Conservation (phyloP, 2,329 filamentous ascomycete genomes). For the Colletotrichum sp. region DNA sequence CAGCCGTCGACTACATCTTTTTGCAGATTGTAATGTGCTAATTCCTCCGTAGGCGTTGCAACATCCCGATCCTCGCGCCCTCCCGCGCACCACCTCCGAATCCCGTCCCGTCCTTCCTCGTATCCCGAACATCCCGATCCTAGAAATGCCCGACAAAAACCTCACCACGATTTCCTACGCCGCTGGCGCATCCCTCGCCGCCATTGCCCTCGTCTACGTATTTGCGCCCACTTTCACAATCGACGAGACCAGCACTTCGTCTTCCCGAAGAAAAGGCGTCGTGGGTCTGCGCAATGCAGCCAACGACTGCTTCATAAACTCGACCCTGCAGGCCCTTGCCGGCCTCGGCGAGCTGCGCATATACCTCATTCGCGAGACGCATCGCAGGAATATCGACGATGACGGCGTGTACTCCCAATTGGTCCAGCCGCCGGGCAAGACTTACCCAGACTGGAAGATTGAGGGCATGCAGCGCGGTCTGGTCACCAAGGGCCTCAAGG, state of each 20-base stretch:
- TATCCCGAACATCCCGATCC: neutral
- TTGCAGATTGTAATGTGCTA: neutral
- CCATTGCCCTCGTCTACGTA: constrained; percentile 94
- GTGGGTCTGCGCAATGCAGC: constrained; percentile 90
- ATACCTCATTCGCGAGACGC: constrained; percentile 91
- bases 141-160: constrained; percentile 78
- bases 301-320: constrained; percentile 98
- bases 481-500: constrained; percentile 87
- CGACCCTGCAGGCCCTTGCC: constrained; percentile 89
- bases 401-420: constrained; percentile 74
- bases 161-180: constrained; percentile 90
- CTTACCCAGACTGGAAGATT: constrained; percentile 64
- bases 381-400: constrained; percentile 82
- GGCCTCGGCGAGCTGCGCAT: constrained; percentile 87
- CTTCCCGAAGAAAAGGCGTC: constrained; percentile 81
- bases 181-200: constrained; percentile 92
- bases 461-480: constrained; percentile 78
- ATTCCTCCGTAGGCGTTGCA: neutral
- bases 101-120: neutral
- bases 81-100: neutral
- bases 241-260: constrained; percentile 76
- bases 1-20: neutral
- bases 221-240: constrained; percentile 98
- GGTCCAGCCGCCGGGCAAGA: constrained; percentile 50
- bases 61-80: neutral